These are phyloP conservation scores for Penicillium silybi DNA, from an alignment of 495 filamentous ascomycete species.

Conservation along the genomic window DNA sequence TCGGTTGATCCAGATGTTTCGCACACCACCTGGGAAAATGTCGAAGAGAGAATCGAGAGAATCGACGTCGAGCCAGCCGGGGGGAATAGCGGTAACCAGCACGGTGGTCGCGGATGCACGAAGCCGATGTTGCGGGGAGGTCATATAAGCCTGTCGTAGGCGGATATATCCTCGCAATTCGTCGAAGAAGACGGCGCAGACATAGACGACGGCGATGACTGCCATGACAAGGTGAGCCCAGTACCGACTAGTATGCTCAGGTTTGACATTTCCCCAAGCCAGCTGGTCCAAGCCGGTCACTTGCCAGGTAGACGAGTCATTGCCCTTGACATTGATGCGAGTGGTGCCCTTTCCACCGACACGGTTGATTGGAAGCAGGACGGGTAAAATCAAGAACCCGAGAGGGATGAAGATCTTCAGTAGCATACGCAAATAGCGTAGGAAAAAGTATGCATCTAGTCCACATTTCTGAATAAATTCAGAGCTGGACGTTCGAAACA, in stretches of 20 bases:
- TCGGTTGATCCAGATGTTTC: constrained; percentile 95
- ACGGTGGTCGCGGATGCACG: constrained; percentile 96
- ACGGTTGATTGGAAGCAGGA: constrained; percentile 81
- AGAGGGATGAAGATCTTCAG: constrained; percentile 88
- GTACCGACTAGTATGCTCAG: constrained; percentile 65
- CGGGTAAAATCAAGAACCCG: constrained; percentile 72
- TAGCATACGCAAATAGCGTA: constrained; percentile 90
- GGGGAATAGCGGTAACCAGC: constrained; percentile 82
- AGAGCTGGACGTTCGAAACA: constrained; percentile 75
- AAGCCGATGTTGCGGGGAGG: constrained; percentile 90
- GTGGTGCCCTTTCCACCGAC: constrained; percentile 62
- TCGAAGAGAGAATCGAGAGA: constrained; percentile 85
- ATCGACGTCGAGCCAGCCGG: constrained; percentile 79
- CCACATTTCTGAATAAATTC: constrained; percentile 94
- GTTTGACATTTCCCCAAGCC: constrained; percentile 87
- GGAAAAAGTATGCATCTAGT: constrained; percentile 96
- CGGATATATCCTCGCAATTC: constrained; percentile 91
- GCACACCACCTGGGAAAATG: constrained; percentile 91
- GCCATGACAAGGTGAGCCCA: constrained; percentile 89
- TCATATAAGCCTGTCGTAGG: constrained; percentile 88
- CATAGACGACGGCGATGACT: constrained; percentile 72
- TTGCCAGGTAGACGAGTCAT: constrained; percentile 33
- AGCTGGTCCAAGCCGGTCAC: constrained; percentile 74
- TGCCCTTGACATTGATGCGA: constrained; percentile 44
- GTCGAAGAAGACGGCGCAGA: constrained; percentile 82